Base-by-base conservation (phyloP, 169 alveolate genomes). In the Cryptosporidium sp. region DNA sequence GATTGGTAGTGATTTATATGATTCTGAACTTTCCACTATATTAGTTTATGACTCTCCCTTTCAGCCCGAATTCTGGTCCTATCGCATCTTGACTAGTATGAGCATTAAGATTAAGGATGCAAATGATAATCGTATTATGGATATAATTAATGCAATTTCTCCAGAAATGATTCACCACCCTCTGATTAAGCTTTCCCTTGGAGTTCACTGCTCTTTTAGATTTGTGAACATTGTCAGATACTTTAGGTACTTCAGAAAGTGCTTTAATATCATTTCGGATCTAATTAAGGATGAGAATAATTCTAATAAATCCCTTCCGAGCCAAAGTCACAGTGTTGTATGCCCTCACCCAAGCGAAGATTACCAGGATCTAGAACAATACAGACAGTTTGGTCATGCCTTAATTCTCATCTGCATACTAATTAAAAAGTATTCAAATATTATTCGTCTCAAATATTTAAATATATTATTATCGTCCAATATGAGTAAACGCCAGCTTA, bases 61-160 rank as follows among this genome's bases (percentile, higher is more conserved):
- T 65, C 96, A 95, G 84, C 95, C 95, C n/a, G 97, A 95, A 70
- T 95, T 95, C 71, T 95, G 97, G 97, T 93, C 93, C 16, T 95
- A 94, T 70, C 86, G 97, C 10, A 71, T 95, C 16, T 84, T 95
- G 74, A 71, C 95, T 55, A 85, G 89, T 26, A 92, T 93, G 69
- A 93, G 93, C 29, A 86, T 92, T 48, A 68, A 92, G 29, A 75
- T 91, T 18, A 41, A 84, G 50, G 93, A 91, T 26, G 85, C 93
- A n/a, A 71, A 91, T 26, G 87, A 92, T 41, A 93, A 93, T 12
- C 80, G 92, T 6, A 91, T 93, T 55, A 84, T 93, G 18, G 95
- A 93, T 86, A 92, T 91, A n/a, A 52, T 91, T 35, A 92, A 92
- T 70, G 45, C 92, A 41, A 85, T 93, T 80, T 92, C 95, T 29